Percentiles rank a stretch among this genome's conserved stretches.
phyloP scores from a whole-genome alignment of 2,329 filamentous ascomycete species.

The Fusarium denticulatum region DNA sequence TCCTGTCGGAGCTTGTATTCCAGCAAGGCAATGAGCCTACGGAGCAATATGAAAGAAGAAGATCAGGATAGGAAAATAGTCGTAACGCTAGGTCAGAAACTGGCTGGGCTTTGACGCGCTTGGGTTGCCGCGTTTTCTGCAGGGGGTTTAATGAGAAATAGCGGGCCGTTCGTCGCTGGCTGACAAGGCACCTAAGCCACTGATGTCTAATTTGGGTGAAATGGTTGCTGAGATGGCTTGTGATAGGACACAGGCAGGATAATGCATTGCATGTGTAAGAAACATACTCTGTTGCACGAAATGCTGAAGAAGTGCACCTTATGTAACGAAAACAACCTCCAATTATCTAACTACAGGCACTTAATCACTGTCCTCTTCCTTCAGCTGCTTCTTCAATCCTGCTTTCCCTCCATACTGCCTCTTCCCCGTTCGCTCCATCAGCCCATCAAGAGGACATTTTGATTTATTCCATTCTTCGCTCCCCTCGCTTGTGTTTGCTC shows the following conservation, averaged over 20 bases:
- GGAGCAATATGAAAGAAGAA: slow-evolving; percentile 10
- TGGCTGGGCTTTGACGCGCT: slow-evolving; percentile 25
- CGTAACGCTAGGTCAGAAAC: slow-evolving; percentile 16
- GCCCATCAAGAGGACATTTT: slow-evolving; percentile 38
- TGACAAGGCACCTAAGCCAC: slow-evolving; percentile 1
- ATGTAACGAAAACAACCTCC: neutral
- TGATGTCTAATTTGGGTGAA: neutral
- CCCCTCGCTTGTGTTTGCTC: slow-evolving; percentile 43
- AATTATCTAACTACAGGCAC: neutral
- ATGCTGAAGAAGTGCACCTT: neutral
- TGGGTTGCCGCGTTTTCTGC: slow-evolving; percentile 36
- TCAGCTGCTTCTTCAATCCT: slow-evolving; percentile 26
- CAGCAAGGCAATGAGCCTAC: slow-evolving; percentile 25
- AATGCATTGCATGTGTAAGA: neutral
- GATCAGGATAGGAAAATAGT: slow-evolving; percentile 32
- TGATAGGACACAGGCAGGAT: neutral
- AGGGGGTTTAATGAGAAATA: slow-evolving; percentile 41
- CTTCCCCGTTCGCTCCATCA: slow-evolving; percentile 41
- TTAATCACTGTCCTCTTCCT: slow-evolving; percentile 33
- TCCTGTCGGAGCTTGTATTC: slow-evolving; percentile 4
- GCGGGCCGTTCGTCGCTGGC: slow-evolving; percentile 23
- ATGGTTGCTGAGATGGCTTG: neutral
- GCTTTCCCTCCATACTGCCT: slow-evolving; percentile 31
- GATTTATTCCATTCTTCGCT: slow-evolving; percentile 40
- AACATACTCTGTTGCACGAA: neutral